Evolutionary conservation across 768 basidiomycete genomes (phyloP), one percentile per base, ranked within the genome.

Genomic region (Cystofilobasidium capitatum): DNA sequence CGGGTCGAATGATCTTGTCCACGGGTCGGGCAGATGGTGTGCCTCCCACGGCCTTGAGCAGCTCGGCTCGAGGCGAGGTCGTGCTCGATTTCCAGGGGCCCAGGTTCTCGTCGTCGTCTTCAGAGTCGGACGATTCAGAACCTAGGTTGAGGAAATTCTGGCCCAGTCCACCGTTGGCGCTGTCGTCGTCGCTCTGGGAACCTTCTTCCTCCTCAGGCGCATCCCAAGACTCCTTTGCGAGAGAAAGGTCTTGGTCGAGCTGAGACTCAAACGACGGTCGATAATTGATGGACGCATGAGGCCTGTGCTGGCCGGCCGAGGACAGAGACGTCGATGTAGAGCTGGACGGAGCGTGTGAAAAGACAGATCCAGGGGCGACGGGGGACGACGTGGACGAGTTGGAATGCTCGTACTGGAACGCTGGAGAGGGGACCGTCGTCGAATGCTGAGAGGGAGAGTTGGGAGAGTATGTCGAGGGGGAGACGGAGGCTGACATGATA

Each of bases 261-360:
- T 31, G 31, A 14, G 29, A 4, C 31, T 55, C 51, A 16, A 55
- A 55, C 24, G 49, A 51, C 36, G 35, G 35, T 26, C 22, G 35
- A 26, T 2, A 24, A 36, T 13, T 37, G 49, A 7, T 4, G 36
- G 51, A 29, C 31, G n/a, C 35, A 20, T 55, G 36, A n/a, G 1
- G 5, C 26, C 40, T 29, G 36, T 29, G 37, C 17, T 45, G 47
- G n/a, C 33, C 45, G 8, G 35, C 49, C 8, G 51, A 64, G 7
- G 63, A 64, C 51, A 54, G 51, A 24, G 63, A 55, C 1, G 62
- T 16, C n/a, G 49, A 8, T 37, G 47, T 35, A 49, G 63, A 29
- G 37, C 29, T 6, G 37, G 63, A 39, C 51, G 49, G 0, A 12
- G 49, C 24, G 63, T 47, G 3, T 47, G 49, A 64, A 51, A 33